Evolutionary conservation across 805 yeast genomes (phyloP).

Genomic region (Teunomyces stri): DNA sequence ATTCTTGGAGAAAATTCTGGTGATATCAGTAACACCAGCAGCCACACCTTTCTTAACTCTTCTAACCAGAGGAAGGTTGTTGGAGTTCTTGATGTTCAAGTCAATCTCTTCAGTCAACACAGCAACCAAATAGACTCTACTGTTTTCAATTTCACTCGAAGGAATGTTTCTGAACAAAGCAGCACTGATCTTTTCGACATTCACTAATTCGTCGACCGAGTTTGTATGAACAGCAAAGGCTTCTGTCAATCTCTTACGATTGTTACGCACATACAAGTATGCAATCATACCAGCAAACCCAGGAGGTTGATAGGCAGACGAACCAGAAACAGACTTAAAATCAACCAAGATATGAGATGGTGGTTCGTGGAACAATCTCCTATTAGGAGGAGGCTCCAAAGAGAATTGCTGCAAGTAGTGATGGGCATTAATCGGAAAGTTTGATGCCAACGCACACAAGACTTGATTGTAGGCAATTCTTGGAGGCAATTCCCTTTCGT

Average conservation of each 20-base stretch:
- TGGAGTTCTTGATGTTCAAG: constrained; percentile 26
- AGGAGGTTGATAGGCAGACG: constrained; percentile 58
- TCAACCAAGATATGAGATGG: constrained; percentile 74
- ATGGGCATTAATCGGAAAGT: constrained; percentile 56
- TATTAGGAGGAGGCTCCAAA: constrained; percentile 45
- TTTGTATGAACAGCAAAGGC: constrained; percentile 70
- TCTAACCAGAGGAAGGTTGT: constrained; percentile 28
- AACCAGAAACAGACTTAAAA: constrained; percentile 63
- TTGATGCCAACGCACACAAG: constrained; percentile 67
- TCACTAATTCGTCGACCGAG: constrained; percentile 52
- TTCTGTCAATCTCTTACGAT: constrained; percentile 66
- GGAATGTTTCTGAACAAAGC: constrained; percentile 80
- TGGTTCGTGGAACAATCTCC: constrained; percentile 47
- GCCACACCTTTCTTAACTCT: constrained; percentile 75
- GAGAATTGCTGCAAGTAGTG: constrained; percentile 23
- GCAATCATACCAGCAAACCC: constrained; percentile 73
- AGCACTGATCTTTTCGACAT: constrained; percentile 67
- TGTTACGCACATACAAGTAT: constrained; percentile 65
- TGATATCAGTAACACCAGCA: constrained; percentile 83
- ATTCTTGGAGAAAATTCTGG: constrained; percentile 68
- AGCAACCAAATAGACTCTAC: constrained; percentile 73
- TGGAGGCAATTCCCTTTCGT: constrained; percentile 47
- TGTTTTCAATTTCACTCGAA: constrained; percentile 56
- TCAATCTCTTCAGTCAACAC: constrained; percentile 68
- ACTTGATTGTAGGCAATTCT: constrained; percentile 65